phyloP scores from a whole-genome alignment of 2,329 filamentous ascomycete species.

The Cercospora citrullina region DNA sequence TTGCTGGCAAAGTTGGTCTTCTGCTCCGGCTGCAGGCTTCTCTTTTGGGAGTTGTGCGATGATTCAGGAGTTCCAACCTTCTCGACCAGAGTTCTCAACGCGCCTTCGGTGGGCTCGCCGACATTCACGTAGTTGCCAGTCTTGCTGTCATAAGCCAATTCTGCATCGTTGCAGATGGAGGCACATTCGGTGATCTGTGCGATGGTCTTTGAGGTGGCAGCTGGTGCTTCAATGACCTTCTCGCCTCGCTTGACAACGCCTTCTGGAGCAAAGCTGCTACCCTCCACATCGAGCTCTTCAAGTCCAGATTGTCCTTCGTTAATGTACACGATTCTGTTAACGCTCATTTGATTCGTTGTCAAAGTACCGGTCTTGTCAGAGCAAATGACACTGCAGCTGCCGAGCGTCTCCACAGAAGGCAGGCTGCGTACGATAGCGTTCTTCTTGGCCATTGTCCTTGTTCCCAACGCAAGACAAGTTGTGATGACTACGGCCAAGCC shows the following conservation, averaged over 20 bases:
- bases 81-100: constrained; percentile 84
- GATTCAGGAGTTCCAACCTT: constrained; percentile 85
- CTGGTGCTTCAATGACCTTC: constrained; percentile 66
- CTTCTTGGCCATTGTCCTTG: constrained; percentile 97
- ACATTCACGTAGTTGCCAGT: constrained; percentile 74
- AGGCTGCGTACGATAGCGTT: constrained; percentile 95
- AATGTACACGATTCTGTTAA: constrained; percentile 86
- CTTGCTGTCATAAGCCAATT: constrained; percentile 77
- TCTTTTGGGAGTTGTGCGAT: constrained; percentile 55
- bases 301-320: constrained; percentile 70
- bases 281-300: constrained; percentile 85
- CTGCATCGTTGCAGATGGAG: constrained; percentile 84
- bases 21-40: constrained; percentile 53
- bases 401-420: constrained; percentile 94
- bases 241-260: constrained; percentile 70
- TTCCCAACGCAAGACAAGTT: constrained; percentile 94
- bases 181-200: constrained; percentile 71
- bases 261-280: constrained; percentile 85
- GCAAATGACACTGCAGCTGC: constrained; percentile 99
- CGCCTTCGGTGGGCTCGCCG: constrained; percentile 93
- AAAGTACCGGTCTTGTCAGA: constrained; percentile 98
- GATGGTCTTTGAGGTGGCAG: constrained; percentile 72
- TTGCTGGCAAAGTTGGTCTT: constrained; percentile 79
- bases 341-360: constrained; percentile 99
- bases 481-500: constrained; percentile 97